Percentiles rank a stretch among this genome's conserved stretches.
Evolutionary conservation across 2,329 filamentous ascomycete genomes (phyloP).

Genomic region (Talaromyces funiculosus): DNA sequence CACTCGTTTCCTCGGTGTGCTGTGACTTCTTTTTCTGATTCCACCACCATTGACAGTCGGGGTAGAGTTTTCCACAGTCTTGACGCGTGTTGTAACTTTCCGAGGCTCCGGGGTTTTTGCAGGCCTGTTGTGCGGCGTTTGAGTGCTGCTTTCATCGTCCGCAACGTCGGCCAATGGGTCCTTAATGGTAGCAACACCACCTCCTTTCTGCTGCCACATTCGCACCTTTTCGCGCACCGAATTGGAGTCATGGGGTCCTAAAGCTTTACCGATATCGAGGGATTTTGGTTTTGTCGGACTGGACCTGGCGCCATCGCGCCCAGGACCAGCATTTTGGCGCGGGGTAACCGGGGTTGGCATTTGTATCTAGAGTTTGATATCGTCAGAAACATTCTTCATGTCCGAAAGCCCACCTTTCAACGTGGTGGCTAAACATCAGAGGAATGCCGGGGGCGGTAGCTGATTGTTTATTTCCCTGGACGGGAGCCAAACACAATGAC

Average conservation of each 20-base stretch:
- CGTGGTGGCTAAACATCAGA: not conserved
- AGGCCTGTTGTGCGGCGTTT: conserved; percentile 19
- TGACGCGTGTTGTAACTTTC: conserved; percentile 13
- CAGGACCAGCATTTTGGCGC: conserved; percentile 30
- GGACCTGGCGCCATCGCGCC: conserved; percentile 50
- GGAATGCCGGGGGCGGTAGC: conserved; percentile 4
- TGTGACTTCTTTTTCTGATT: conserved; percentile 42
- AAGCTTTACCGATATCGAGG: conserved; percentile 45
- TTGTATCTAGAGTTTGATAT: conserved; percentile 18
- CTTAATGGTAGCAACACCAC: conserved; percentile 58
- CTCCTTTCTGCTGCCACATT: conserved; percentile 77
- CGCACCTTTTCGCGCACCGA: conserved; percentile 74
- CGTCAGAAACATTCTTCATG: conserved; percentile 9
- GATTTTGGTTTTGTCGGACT: conserved; percentile 51
- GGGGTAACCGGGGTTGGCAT: conserved; percentile 39
- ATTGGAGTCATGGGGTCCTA: conserved; percentile 56
- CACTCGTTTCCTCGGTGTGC: conserved; percentile 80
- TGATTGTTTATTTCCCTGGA: not conserved
- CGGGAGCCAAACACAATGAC: conserved; percentile 3
- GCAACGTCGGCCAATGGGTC: conserved; percentile 49
- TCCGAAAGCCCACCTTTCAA: not conserved
- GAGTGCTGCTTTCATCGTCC: conserved; percentile 40
- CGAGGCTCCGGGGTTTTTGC: conserved; percentile 19
- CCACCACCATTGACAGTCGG: conserved; percentile 2
- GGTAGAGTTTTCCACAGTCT: conserved; percentile 20